These are phyloP conservation scores for Phytophthora ramorum DNA, from an alignment of 352 stramenopile species.

Conservation along the genomic window DNA sequence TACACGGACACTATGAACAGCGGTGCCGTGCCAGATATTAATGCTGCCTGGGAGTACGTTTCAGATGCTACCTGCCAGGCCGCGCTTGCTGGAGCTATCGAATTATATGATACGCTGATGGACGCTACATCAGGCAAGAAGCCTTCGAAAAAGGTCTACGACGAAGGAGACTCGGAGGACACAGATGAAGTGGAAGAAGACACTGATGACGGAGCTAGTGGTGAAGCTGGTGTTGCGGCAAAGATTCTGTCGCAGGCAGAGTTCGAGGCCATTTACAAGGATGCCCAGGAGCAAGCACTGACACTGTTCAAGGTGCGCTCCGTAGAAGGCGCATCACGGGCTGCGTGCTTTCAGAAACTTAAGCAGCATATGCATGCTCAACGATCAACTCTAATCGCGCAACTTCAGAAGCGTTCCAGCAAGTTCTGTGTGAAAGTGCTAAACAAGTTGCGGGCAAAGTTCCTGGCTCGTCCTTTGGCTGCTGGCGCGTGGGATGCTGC, in stretches of 20 bases:
- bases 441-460: conserved; percentile 38
- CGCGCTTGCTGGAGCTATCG: conserved; percentile 57
- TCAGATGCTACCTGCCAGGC: conserved; percentile 79
- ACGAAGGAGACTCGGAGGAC: conserved; percentile 33
- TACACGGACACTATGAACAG: conserved; percentile 86
- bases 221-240: conserved; percentile 11
- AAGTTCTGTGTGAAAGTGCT: conserved; percentile 61
- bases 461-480: conserved; percentile 49
- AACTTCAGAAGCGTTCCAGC: conserved; percentile 66
- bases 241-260: conserved; percentile 68
- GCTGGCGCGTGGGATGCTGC: conserved; percentile 49
- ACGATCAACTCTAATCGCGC: conserved; percentile 56
- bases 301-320: conserved; percentile 72
- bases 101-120: conserved; percentile 68
- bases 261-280: conserved; percentile 79
- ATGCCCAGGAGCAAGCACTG: conserved; percentile 75
- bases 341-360: conserved; percentile 76
- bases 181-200: conserved; percentile 34
- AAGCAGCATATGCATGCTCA: conserved; percentile 76
- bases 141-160: conserved; percentile 15
- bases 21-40: conserved; percentile 80
- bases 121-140: conserved; percentile 35
- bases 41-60: conserved; percentile 85
- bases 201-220: conserved; percentile 22
- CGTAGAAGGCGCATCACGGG: conserved; percentile 66